phyloP scores from a whole-genome alignment of 768 basidiomycete species.

The Punctularia strigosozonata region DNA sequence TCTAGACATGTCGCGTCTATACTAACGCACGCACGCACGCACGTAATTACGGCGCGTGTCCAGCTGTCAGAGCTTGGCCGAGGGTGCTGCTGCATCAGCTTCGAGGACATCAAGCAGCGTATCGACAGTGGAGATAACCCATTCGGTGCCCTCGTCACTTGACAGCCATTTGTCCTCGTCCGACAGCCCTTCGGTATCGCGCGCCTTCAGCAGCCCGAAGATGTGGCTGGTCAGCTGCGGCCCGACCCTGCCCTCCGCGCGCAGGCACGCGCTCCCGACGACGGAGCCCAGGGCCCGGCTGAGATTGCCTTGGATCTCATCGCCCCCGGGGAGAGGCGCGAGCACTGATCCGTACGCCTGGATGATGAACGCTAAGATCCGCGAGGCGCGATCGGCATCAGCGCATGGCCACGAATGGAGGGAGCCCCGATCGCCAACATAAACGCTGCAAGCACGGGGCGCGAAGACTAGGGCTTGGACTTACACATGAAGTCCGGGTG shows the following conservation, averaged over 20 bases:
- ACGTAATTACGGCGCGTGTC: too few relatives aligned
- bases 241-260: conserved; percentile 74
- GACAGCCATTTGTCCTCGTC: conserved; percentile 73
- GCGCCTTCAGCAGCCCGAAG: conserved; percentile 83
- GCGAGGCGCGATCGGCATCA: background rate
- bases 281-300: conserved; percentile 78
- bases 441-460: background rate
- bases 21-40: too few relatives aligned
- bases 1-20: too few relatives aligned
- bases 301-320: conserved; percentile 62
- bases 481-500: conserved; percentile 92
- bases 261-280: conserved; percentile 74
- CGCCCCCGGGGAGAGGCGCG: conserved; percentile 57
- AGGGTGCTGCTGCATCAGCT: conserved; percentile 25
- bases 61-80: conserved; percentile 60
- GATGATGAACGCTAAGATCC: conserved; percentile 64
- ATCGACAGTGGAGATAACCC: conserved; percentile 80
- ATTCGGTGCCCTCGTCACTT: conserved; percentile 79
- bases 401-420: background rate
- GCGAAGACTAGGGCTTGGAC: conserved; percentile 22
- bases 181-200: conserved; percentile 41
- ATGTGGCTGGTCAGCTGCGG: conserved; percentile 84
- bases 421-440: too few relatives aligned
- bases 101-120: conserved; percentile 65
- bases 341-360: conserved; percentile 75